Base-by-base conservation (phyloP, 73 alveolate species). In the Paramecium biaurelia region DNA sequence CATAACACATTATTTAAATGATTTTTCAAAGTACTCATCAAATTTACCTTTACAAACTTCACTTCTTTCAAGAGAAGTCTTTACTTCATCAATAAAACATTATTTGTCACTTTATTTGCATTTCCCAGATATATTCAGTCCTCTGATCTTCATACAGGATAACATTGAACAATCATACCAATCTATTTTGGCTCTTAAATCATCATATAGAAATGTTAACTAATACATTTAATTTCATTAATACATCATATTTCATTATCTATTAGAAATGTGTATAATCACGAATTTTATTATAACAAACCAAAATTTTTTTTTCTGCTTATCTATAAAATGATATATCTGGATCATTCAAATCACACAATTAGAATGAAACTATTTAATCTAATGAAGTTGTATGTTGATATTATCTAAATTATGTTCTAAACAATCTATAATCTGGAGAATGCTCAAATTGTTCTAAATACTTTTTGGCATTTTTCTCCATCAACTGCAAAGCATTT, bases 111-210 rank as follows among this genome's bases (percentile, higher is more conserved):
- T 23, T n/a, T 79, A 14, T 24, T 47, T 21, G 18, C 90, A 79
- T 45, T 3, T 43, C 5, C 74, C 76, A 10, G 76, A 43, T 42
- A 79, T 42, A 79, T 79, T 79, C 24, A 79, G 26, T 6, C 76
- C 90, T 79, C 76, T 43, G 2, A 79, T 79, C 32, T 79, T 79
- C 90, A 79, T 79, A 76, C 89, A 79, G 5, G 90, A 28, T 47
- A 43, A 79, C 74, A 43, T 43, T 18, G 90, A 79, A 23, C 90
- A 79, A 79, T 79, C 90, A 43, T 47, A 43, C 74, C 90, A 79
- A 43, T 79, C 56, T 10, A 79, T 76, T 24, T 76, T 76, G 41
- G 89, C 89, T 42, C 89, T 76, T 38, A 76, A 20, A 38, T 79
- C 90, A 79, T 79, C 90, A 79, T 42, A 79, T 1, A 79, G 12